Evolutionary conservation across 805 yeast genomes (phyloP), one percentile per base, ranked within the genome.

Genomic region (Yamadazyma akitaensis): DNA sequence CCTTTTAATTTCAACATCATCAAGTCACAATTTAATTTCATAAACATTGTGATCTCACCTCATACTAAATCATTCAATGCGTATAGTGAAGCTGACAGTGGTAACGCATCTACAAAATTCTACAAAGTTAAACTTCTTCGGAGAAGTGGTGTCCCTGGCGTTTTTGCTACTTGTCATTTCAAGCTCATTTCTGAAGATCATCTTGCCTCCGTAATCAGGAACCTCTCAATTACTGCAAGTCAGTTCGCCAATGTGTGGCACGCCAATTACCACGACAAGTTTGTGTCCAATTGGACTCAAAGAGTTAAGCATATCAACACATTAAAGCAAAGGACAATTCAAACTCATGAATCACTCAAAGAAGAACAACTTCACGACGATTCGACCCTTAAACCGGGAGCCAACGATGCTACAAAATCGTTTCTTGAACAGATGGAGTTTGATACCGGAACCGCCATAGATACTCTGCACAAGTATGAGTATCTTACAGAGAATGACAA

Each of bases 211-310:
- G 82, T 83, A 59, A 77, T 88, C 9, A 73, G 96, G 40, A 85
- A 84, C 50, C 64, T 85, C 50, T 80, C 87, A 2, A 59, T 84
- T 17, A 72, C 81, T 44, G 84, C 90, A 3, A 77, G 80, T 52
- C 84, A 81, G 49, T 85, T 88, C 63, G 89, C 96, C 1, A 74
- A 76, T 21, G 83, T 84, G 14, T 88, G 94, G 89, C 84, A 84
- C 54, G 65, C 80, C 10, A 73, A 73, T 42, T 42, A 42, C 33
- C 50, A 50, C 33, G 82, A 82, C 3, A 70, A 69, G 31, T 81
- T 76, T 63, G 67, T 73, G 7, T 76, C 83, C 34, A 82, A 76
- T 56, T 88, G 96, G 95, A 73, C 78, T 14, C 79, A 80, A 52
- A 70, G 96, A 49, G 73, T 80, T 53, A 76, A 70, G 46, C 88